Conservation (phyloP, 805 yeast genomes). For the Yarrowia porcina region DNA sequence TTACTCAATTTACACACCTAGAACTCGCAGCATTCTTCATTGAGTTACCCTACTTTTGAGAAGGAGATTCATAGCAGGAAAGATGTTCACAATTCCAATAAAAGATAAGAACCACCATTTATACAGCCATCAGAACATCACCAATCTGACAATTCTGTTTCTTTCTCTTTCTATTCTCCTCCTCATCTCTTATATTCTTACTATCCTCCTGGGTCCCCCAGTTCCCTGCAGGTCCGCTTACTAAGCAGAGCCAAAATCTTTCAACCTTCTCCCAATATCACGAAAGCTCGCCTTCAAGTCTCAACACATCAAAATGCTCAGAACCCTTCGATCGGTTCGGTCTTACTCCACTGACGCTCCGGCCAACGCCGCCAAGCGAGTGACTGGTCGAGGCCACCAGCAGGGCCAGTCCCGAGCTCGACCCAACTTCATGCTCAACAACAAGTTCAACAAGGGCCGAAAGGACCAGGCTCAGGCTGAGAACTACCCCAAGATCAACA, state of each 20-base stretch:
- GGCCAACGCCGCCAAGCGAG: background rate
- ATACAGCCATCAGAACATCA: too few relatives aligned
- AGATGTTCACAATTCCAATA: too few relatives aligned
- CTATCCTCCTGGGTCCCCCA: too few relatives aligned
- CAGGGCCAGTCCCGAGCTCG: background rate
- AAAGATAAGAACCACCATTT: too few relatives aligned
- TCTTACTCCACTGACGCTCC: slow-evolving; percentile 13
- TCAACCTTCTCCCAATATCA: slow-evolving; percentile 9
- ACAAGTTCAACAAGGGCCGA: background rate
- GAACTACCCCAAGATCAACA: slow-evolving; percentile 18
- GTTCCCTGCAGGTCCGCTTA: background rate
- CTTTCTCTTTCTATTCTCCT: too few relatives aligned
- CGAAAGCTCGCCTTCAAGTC: background rate
- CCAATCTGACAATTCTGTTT: too few relatives aligned
- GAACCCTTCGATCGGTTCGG: slow-evolving; percentile 20
- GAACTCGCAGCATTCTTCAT: too few relatives aligned
- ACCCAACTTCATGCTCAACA: background rate
- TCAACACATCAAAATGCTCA: slow-evolving; percentile 5
- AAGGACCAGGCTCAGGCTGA: background rate
- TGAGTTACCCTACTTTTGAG: too few relatives aligned
- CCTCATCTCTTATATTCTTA: too few relatives aligned
- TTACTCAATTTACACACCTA: too few relatives aligned
- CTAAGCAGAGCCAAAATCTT: slow-evolving; percentile 12
- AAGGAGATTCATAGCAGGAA: too few relatives aligned
- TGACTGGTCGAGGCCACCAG: background rate